phyloP scores from a whole-genome alignment of 306 rosid genomes.

The Astragalus membranaceus region DNA sequence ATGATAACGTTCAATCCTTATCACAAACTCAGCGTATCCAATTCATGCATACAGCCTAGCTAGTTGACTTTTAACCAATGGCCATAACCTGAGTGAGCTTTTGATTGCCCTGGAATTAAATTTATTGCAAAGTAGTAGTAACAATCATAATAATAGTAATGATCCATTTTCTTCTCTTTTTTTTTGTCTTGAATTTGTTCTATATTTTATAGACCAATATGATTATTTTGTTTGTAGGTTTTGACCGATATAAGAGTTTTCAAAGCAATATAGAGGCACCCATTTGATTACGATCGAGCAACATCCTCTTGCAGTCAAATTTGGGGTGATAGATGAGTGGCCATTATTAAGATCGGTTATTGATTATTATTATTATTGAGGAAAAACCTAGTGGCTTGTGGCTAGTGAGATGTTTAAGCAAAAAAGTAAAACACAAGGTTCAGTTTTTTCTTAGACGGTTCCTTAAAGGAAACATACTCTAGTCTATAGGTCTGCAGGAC shows the following conservation, averaged over 20 bases:
- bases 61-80: slow-evolving; percentile 25
- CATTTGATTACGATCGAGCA: background rate
- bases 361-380: background rate
- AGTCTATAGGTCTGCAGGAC: too few relatives aligned
- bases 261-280: slow-evolving; percentile 9
- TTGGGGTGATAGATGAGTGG: background rate
- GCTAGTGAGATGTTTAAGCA: background rate
- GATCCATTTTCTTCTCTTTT: background rate
- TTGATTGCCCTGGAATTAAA: background rate
- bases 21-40: slow-evolving; percentile 11
- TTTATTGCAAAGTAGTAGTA: background rate
- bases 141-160: background rate
- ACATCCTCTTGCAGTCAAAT: slow-evolving; percentile 16
- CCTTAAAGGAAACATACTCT: too few relatives aligned
- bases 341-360: slow-evolving; percentile 17
- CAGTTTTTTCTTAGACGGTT: too few relatives aligned
- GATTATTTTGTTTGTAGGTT: slow-evolving; percentile 1
- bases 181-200: background rate
- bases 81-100: background rate
- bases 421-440: too few relatives aligned
- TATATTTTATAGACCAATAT: slow-evolving; percentile 13
- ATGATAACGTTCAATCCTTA: slow-evolving; percentile 20
- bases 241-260: slow-evolving; percentile 21
- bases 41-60: slow-evolving; percentile 21
- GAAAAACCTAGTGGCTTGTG: slow-evolving; percentile 2